Conservation (phyloP, 306 rosid genomes). For the Phaseolus lunatus region DNA sequence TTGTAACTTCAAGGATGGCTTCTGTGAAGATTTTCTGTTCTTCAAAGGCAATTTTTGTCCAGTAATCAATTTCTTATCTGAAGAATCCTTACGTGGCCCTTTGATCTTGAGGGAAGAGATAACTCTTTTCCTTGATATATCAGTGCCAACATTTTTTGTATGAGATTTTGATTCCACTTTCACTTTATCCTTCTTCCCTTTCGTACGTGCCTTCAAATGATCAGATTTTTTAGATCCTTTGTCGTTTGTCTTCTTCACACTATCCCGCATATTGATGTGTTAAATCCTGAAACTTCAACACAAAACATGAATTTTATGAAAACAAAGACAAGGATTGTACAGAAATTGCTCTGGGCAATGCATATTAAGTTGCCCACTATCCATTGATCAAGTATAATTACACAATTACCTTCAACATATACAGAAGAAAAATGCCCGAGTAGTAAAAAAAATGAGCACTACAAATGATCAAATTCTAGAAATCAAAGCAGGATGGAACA, state of each 20-base stretch:
- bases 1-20: slow-evolving; percentile 51
- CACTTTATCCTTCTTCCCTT: slow-evolving; percentile 55
- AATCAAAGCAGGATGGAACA: slow-evolving; percentile 29
- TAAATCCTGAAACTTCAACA: slow-evolving; percentile 47
- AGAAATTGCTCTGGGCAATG: slow-evolving; percentile 12
- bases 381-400: background rate
- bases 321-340: background rate
- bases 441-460: background rate
- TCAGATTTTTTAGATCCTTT: slow-evolving; percentile 54
- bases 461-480: slow-evolving; percentile 19
- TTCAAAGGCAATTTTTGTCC: slow-evolving; percentile 37
- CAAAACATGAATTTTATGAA: slow-evolving; percentile 21
- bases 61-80: slow-evolving; percentile 46
- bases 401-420: background rate
- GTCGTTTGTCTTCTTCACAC: slow-evolving; percentile 54
- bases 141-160: slow-evolving; percentile 46
- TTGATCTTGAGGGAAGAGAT: slow-evolving; percentile 52
- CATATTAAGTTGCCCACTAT: slow-evolving; percentile 12
- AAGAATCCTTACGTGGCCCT: slow-evolving; percentile 50
- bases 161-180: slow-evolving; percentile 50
- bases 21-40: slow-evolving; percentile 53
- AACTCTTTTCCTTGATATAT: slow-evolving; percentile 49
- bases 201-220: slow-evolving; percentile 49
- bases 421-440: background rate
- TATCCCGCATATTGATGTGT: slow-evolving; percentile 59